phyloP scores from a whole-genome alignment of 169 alveolate species.

The Cryptosporidium felis region DNA sequence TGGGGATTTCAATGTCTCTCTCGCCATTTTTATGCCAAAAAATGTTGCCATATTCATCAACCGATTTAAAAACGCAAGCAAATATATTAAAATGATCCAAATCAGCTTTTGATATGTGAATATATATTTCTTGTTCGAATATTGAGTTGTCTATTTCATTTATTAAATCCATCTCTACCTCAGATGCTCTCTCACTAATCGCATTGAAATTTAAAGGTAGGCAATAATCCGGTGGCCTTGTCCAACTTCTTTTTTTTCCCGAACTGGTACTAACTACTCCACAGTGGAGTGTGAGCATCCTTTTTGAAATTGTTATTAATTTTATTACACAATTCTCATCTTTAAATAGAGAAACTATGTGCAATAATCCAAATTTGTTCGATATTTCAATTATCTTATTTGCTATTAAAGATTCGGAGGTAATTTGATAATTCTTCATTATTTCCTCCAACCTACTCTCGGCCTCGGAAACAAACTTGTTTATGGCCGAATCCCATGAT shows the following conservation, averaged over 20 bases:
- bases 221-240: conserved; percentile 43
- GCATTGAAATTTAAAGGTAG: background rate
- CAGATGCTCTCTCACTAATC: conserved; percentile 6
- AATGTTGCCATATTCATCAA: conserved; percentile 15
- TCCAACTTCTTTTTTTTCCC: conserved; percentile 43
- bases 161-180: conserved; percentile 3
- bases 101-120: background rate
- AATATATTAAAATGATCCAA: background rate
- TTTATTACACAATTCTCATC: background rate
- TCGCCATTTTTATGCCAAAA: conserved; percentile 49
- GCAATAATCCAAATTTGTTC: conserved; percentile 14
- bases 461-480: background rate
- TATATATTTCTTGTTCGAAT: conserved; percentile 31
- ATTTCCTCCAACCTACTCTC: background rate
- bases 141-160: background rate
- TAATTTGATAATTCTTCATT: background rate
- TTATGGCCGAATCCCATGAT: background rate
- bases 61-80: conserved; percentile 37
- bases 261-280: background rate
- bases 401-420: background rate
- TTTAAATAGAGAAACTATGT: background rate
- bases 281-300: conserved; percentile 25
- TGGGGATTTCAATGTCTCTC: conserved; percentile 38
- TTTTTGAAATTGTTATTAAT: conserved; percentile 13
- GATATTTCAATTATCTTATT: conserved; percentile 13